Base-by-base conservation (phyloP, 2,329 filamentous ascomycete genomes). In the Monosporascus cannonballus region DNA sequence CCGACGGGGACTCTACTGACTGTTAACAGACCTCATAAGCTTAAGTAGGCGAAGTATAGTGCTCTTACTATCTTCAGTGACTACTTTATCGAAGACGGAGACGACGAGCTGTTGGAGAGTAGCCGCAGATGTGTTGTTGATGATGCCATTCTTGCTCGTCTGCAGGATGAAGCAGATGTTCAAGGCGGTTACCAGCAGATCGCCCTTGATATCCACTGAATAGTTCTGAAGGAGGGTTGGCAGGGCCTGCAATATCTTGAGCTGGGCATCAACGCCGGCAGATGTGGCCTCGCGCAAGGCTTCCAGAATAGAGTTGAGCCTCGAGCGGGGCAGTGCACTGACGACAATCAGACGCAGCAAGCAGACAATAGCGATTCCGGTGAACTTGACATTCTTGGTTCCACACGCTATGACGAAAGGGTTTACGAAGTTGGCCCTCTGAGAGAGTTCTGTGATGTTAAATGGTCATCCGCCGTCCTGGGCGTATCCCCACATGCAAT, bases 121-220 rank as follows among this genome's bases (percentile, higher is more conserved):
- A n/a, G 94, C 94, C 25, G 93, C 90, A 9, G 94, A 94, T 1
- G 95, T 97, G 62, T 95, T 95, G 66, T 93, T 95, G 61, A 99
- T 91, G 49, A 96, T 91, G 25, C 86, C 84, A 73, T 92, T 95
- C 72, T 96, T 97, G 70, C 89, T 94, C 52, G 84, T 87, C 71
- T 97, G 92, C 48, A 99, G 73, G 49, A 90, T 87, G 55, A 94
- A 94, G 72, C 94, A 97, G 66, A 96, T 90, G 67, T 96, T 92
- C 59, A 99, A 73, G 0, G 89, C 84, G 9, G 84, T 90, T 27
- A 90, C 87, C 39, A 99, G 78, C 36, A 96, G 75, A 54, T 93
- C 87, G 2, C 89, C 90, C 54, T 86, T 85, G 38, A 99, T 75
- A 52, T 96, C 88, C 37, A 80, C 78, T 0, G 89, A 84, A 71